Conservation (phyloP, 352 stramenopile genomes). For the Saprolegnia parasitica region DNA sequence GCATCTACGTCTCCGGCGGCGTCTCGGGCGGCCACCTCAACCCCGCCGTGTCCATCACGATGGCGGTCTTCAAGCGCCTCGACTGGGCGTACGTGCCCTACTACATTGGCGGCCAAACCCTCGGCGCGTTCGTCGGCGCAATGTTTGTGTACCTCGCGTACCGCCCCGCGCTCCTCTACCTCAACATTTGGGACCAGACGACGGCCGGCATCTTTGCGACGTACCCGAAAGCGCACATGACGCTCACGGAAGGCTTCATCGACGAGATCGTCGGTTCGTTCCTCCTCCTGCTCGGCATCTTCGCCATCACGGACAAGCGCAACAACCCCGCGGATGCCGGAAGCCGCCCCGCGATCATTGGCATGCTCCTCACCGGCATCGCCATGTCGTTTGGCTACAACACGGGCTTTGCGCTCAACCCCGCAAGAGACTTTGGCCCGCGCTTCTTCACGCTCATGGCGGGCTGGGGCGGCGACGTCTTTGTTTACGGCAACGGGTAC, state of each 20-base stretch:
- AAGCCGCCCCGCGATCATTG: conserved; percentile 66
- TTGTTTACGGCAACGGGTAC: conserved; percentile 32
- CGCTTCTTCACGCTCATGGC: conserved; percentile 47
- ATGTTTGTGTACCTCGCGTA: conserved; percentile 64
- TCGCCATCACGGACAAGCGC: conserved; percentile 29
- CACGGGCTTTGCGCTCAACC: conserved; percentile 73
- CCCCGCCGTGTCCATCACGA: conserved; percentile 58
- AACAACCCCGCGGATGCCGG: conserved; percentile 32
- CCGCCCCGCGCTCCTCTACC: conserved; percentile 48
- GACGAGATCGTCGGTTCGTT: conserved; percentile 35
- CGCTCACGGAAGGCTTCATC: conserved; percentile 51
- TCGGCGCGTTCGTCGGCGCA: conserved; percentile 57
- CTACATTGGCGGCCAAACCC: conserved; percentile 58
- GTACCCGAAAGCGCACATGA: conserved; percentile 64
- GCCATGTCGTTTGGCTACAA: conserved; percentile 75
- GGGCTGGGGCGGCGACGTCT: conserved; percentile 45
- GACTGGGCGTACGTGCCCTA: conserved; percentile 60
- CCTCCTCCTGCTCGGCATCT: conserved; percentile 24
- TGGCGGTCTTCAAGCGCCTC: conserved; percentile 54
- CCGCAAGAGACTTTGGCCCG: conserved; percentile 57
- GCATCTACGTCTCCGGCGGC: conserved; percentile 56
- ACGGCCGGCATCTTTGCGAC: conserved; percentile 70
- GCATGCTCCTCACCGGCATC: conserved; percentile 66
- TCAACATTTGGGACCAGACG: conserved; percentile 55
- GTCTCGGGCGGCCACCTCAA: conserved; percentile 69